Evolutionary conservation across 2,329 filamentous ascomycete genomes (phyloP), one percentile per base, ranked within the genome.

Genomic region (Teratosphaeria gauchensis): DNA sequence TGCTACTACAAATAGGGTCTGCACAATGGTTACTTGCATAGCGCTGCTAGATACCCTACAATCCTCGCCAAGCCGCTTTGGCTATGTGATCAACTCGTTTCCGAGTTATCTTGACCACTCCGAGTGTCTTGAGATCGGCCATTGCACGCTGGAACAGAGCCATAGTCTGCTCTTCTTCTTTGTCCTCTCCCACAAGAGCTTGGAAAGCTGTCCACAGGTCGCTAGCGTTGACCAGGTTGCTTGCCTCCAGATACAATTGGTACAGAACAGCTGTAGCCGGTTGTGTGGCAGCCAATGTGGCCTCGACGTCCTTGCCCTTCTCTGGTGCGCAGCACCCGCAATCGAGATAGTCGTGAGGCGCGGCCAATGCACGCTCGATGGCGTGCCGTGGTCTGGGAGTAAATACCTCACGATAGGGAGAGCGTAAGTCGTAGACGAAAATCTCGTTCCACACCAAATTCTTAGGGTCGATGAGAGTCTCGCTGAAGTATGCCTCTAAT

Each of bases 81-180:
- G 90, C 86, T 65, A 97, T 78, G 74, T 97, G 92, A 71, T 97
- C 94, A 28, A 86, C 84, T 79, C 95, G 96, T 79, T 92, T 96
- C 75, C 87, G 89, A 69, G 88, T 97, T 61, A 82, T 81, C 77
- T 94, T 96, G 61, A 97, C 82, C 74, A 96, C 87, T 7, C 94
- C 94, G 68, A 99, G 79, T 57, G 86, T 83, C 72, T 86, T 87
- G 71, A 99, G 74, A 73, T 99, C 94, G 0, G 92, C 90, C 62
- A 97, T 73, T 4, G 84, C 89, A 61, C 85, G 82, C 73, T 96
- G 96, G 74, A 97, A 99, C 59, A 89, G 76, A 51, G 90, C 84
- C 74, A 76, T 79, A 31, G 63, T 62, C 56, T 69, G 59, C 9
- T 73, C 74, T 5, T 78, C 77, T 55, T 69, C 59, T 8, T 74